These are phyloP conservation scores for Berkeleyomyces basicola DNA, from an alignment of 2,329 filamentous ascomycete species.

Conservation along the genomic window DNA sequence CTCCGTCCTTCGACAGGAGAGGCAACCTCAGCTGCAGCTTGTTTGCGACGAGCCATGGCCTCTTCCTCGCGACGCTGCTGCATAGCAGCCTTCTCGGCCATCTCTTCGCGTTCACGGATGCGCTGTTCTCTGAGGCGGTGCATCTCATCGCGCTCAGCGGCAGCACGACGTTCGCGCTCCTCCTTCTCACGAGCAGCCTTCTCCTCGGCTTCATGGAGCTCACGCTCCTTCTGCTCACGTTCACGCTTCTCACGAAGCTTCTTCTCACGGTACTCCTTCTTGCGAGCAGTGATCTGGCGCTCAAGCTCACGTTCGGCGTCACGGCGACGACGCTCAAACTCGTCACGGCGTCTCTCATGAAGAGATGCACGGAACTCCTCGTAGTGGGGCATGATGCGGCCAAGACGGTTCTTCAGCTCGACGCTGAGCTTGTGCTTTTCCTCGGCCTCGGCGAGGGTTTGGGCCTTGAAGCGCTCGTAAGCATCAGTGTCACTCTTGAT, in stretches of 20 bases:
- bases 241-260: slow-evolving; percentile 70
- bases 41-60: slow-evolving; percentile 58
- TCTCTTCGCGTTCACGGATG: slow-evolving; percentile 52
- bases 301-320: slow-evolving; percentile 86
- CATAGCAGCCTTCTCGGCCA: slow-evolving; percentile 43
- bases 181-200: slow-evolving; percentile 65
- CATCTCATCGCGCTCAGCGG: slow-evolving; percentile 59
- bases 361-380: slow-evolving; percentile 69
- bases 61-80: slow-evolving; percentile 80
- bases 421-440: slow-evolving; percentile 84
- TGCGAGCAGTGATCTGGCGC: slow-evolving; percentile 72
- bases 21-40: not conserved
- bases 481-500: slow-evolving; percentile 59
- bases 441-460: slow-evolving; percentile 67
- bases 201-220: slow-evolving; percentile 71
- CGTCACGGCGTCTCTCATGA: slow-evolving; percentile 73
- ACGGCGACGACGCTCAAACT: slow-evolving; percentile 88
- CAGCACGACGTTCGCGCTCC: slow-evolving; percentile 63
- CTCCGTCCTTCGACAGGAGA: slow-evolving; percentile 15
- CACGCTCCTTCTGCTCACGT: slow-evolving; percentile 67
- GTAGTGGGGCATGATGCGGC: slow-evolving; percentile 68
- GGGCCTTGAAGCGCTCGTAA: slow-evolving; percentile 62
- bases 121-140: slow-evolving; percentile 49
- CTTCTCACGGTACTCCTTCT: slow-evolving; percentile 75
- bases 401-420: slow-evolving; percentile 82